Percentiles rank a stretch among this genome's conserved stretches.
Evolutionary conservation across 129 eudicot genomes (phyloP).

Genomic region (Helichrysum umbraculigerum): DNA sequence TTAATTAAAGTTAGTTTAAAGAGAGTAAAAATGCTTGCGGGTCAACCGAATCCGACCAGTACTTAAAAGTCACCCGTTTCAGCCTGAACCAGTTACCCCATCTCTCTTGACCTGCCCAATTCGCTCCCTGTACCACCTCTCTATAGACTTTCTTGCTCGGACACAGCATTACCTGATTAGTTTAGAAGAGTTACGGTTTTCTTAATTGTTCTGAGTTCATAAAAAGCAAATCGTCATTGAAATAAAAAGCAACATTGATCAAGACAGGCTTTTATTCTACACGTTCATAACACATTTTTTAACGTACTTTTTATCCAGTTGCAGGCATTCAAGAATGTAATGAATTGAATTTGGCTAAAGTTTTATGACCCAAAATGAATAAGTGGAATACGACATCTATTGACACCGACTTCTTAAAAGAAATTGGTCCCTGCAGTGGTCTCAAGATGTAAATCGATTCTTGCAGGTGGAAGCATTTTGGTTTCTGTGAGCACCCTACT

Average conservation of each 20-base stretch:
- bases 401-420: conserved; percentile 33
- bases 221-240: conserved; percentile 23
- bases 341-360: conserved; percentile 24
- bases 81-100: background rate
- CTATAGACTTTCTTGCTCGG: background rate
- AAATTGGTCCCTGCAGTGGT: conserved; percentile 38
- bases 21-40: background rate
- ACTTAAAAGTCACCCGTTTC: background rate
- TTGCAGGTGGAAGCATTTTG: conserved; percentile 28
- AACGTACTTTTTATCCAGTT: conserved; percentile 39
- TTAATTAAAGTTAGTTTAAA: background rate
- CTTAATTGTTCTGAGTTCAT: conserved; percentile 8
- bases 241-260: conserved; percentile 28
- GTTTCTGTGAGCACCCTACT: conserved; percentile 25
- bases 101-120: background rate
- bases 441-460: conserved; percentile 33
- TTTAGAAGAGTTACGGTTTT: background rate
- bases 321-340: conserved; percentile 28
- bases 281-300: conserved; percentile 32
- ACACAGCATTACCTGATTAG: background rate
- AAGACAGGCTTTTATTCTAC: conserved; percentile 35
- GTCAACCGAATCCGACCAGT: background rate
- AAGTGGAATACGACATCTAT: conserved; percentile 39
- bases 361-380: conserved; percentile 24
- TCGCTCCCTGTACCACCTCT: background rate